These are phyloP conservation scores for Royoungia palumana DNA, from an alignment of 768 basidiomycete genomes.

Conservation along the genomic window DNA sequence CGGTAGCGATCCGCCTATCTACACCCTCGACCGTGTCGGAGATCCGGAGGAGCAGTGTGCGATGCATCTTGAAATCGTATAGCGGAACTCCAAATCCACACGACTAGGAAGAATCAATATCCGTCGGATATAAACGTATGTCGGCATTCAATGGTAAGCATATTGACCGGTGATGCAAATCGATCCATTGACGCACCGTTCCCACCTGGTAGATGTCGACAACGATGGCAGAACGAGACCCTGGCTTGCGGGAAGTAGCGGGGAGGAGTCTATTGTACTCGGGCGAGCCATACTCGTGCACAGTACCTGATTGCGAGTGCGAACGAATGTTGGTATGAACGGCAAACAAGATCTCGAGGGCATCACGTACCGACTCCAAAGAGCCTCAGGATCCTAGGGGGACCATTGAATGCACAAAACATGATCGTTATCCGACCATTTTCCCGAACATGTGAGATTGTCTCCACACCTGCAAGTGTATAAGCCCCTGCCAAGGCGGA, in stretches of 20 bases:
- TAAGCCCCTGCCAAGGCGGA: background rate
- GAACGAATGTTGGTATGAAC: background rate
- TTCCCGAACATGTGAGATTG: slow-evolving; percentile 59
- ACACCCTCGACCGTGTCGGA: slow-evolving; percentile 38
- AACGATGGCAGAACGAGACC: slow-evolving; percentile 59
- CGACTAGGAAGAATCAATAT: slow-evolving; percentile 40
- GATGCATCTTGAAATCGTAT: slow-evolving; percentile 56
- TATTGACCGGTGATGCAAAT: background rate
- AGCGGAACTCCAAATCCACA: slow-evolving; percentile 66
- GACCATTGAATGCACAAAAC: slow-evolving; percentile 60
- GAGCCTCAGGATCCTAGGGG: slow-evolving; percentile 55
- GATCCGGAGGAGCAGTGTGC: slow-evolving; percentile 46
- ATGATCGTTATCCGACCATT: slow-evolving; percentile 63
- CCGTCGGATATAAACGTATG: too few species aligned
- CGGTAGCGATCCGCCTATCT: slow-evolving; percentile 31
- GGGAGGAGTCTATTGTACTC: slow-evolving; percentile 57
- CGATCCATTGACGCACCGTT: slow-evolving; percentile 30
- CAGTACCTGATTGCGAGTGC: slow-evolving; percentile 44
- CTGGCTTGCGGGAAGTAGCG: slow-evolving; percentile 44
- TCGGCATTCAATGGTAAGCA: too few species aligned
- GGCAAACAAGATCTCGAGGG: background rate
- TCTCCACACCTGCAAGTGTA: slow-evolving; percentile 47
- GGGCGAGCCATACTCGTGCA: slow-evolving; percentile 60
- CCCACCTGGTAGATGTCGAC: slow-evolving; percentile 59
- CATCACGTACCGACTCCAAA: slow-evolving; percentile 50